Evolutionary conservation across 2,329 filamentous ascomycete species (phyloP), one percentile per base, ranked within the genome.

Genomic region (Aspergillus terreus): DNA sequence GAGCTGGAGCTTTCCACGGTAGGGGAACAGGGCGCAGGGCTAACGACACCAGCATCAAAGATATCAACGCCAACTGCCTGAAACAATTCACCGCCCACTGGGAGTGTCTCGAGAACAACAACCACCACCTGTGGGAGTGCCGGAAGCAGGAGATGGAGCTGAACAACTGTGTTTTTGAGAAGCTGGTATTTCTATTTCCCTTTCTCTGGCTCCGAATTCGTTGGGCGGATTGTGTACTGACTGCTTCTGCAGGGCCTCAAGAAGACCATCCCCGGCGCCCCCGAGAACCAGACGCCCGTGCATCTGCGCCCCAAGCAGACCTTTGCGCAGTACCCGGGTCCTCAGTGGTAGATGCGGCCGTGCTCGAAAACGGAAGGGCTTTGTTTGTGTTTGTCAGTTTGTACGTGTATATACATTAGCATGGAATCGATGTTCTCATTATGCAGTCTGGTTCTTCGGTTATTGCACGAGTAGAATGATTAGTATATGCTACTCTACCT

Each of bases 91-190:
- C 90, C 64, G 82, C 83, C 67, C 94, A 99, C 78, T 99, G 92
- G 91, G 81, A 90, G 66, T 99, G 94, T 69, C 82, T 99, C 52
- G 94, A 99, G 69, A 87, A 95, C 78, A 92, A 95, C 79, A 99
- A 99, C 80, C 94, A 99, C 69, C 90, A 96, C 76, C 78, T 97
- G 54, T 99, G 90, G 88, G 90, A 97, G 69, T 99, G 94, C 79
- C 84, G 94, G 64, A 85, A 85, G 66, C 79, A 82, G 58, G 94
- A 99, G 80, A 86, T 90, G 83, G 86, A 86, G 70, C 78, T 99
- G 65, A 99, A 96, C 81, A 87, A 86, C 77, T 99, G 94, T 75
- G 92, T 96, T 45, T 97, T 88, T 70, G 87, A 96, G 61, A 97
- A 96, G 72, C 75, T 99, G 78, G 94, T 99, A 79, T 56, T 88